Evolutionary conservation across 2,329 filamentous ascomycete species (phyloP), one percentile per base, ranked within the genome.

Genomic region (Cercospora brassicicola): DNA sequence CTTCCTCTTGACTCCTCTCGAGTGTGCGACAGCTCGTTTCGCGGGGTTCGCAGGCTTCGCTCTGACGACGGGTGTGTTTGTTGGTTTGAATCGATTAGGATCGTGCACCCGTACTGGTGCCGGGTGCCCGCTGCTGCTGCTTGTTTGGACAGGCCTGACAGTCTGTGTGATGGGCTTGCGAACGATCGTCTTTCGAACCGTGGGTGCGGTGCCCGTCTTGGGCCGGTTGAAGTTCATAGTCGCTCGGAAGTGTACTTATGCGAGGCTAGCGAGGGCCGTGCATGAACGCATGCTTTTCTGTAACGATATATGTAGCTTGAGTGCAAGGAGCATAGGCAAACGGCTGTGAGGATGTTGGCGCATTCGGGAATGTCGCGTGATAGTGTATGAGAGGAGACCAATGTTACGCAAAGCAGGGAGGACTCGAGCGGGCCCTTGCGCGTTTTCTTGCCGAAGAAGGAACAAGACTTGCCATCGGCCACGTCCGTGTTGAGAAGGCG

Each of bases 1-100:
- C 70, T 79, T 79, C 59, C 78, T 71, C 67, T 80, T 79, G 13
- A 76, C 67, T 10, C 76, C 75, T 68, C 74, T 73, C 31, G 73
- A 59, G 15, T 63, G 45, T 9, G 67, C 70, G 8, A 74, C 59
- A 23, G 73, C 72, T 66, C 72, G 62, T 30, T 68, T 68, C 9
- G 72, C 72, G 20, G 69, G 67, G 28, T 69, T 72, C 15, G 66
- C 64, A 1, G 69, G 64, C 61, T 71, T 72, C 39, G 68, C 65
- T 36, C 28, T 59, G 10, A 48, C 10, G 51, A 63, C 36, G 15
- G 70, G 67, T 4, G 70, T 62, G 56, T 70, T 55, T 10, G 73
- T 69, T 2, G 74, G 73, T 63, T 74, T 68, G 68, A 75, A 77
- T 30, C 75, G 71, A 56, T 76, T 70, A 13, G 73, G 66, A 53